Base-by-base conservation (phyloP, 1,284 basidiomycete genomes). In the Irpex rosettiformis region DNA sequence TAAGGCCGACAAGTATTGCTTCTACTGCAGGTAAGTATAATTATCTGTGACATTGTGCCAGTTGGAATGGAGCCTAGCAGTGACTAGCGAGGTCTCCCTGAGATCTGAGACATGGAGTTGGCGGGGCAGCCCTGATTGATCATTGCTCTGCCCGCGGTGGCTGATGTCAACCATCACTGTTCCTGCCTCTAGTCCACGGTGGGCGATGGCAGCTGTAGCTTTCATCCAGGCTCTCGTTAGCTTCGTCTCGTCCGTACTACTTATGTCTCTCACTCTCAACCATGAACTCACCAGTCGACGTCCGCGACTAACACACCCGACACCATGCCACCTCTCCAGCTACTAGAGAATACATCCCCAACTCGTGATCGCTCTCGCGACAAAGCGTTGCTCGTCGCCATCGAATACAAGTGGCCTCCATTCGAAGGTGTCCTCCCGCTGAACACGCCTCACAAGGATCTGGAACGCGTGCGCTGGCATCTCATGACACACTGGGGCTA, bases 381-480 rank as follows among this genome's bases (percentile, higher is more conserved):
- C 42, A 57, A 54, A 45, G 59, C 59, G 8, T 33, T 60, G 8
- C 55, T 60, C 37, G 54, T 60, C 30, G 55, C 55, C 37, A 57
- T 60, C 42, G 56, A 48, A 37, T 60, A 60, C 25, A n/a, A 25
- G 21, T 52, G n/a, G 8, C 45, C 42, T 5, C 13, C 30, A 29
- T 40, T n/a, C 25, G 11, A 49, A 16, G 56, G 30, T 45, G 55
- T 51, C 22, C 40, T 16, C 4, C 16, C 33, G 13, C 43, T 60
- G 8, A 5, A 18, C 11, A 45, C 25, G 11, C 51, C 55, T 7
- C 59, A 60, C 30, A 40, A 48, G 24, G 59, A 60, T 52, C 40
- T 57, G 2, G 25, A 33, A 21, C 49, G 8, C 33, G 30, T 33
- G 48, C 56, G 29, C 37, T 45, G n/a, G 25, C 24, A 43, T 18